phyloP scores from a whole-genome alignment of 352 stramenopile species.

The Phytophthora colocasiae region DNA sequence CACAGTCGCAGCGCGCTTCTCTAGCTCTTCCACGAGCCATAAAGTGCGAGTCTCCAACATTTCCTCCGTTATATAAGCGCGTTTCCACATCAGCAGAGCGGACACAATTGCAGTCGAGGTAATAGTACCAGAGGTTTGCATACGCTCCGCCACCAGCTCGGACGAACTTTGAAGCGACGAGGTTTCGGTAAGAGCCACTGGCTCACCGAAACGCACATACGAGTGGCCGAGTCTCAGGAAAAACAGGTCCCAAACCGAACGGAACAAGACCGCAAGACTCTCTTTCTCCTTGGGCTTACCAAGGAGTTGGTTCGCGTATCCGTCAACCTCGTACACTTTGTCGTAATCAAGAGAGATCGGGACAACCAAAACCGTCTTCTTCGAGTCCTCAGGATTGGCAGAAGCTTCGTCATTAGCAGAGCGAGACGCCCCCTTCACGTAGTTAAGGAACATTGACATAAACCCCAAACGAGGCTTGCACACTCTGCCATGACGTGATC shows the following conservation, averaged over 20 bases:
- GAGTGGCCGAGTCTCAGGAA: conserved; percentile 81
- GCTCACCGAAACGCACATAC: conserved; percentile 87
- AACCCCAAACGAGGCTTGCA: conserved; percentile 78
- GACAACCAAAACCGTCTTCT: conserved; percentile 74
- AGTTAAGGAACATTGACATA: conserved; percentile 77
- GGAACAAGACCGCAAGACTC: conserved; percentile 73
- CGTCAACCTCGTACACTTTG: conserved; percentile 88
- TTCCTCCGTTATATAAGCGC: conserved; percentile 58
- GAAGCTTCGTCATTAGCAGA: conserved; percentile 18
- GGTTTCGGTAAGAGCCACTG: conserved; percentile 61
- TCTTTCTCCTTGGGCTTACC: conserved; percentile 89
- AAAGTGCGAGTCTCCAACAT: conserved; percentile 60
- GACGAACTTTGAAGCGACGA: conserved; percentile 59
- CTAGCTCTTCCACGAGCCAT: conserved; percentile 70
- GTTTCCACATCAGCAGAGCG: conserved; percentile 83
- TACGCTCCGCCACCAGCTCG: conserved; percentile 61
- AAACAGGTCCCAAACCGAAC: conserved; percentile 76
- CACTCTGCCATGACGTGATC: conserved; percentile 82
- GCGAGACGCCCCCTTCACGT: conserved; percentile 37
- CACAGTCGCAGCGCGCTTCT: conserved; percentile 53
- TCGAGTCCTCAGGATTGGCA: conserved; percentile 25
- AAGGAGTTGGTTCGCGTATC: conserved; percentile 88
- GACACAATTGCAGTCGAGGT: conserved; percentile 80
- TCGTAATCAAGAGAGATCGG: conserved; percentile 92
- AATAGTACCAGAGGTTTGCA: conserved; percentile 80